Evolutionary conservation across 495 filamentous ascomycete genomes (phyloP).

Genomic region (Penicillium dipodomyicola): DNA sequence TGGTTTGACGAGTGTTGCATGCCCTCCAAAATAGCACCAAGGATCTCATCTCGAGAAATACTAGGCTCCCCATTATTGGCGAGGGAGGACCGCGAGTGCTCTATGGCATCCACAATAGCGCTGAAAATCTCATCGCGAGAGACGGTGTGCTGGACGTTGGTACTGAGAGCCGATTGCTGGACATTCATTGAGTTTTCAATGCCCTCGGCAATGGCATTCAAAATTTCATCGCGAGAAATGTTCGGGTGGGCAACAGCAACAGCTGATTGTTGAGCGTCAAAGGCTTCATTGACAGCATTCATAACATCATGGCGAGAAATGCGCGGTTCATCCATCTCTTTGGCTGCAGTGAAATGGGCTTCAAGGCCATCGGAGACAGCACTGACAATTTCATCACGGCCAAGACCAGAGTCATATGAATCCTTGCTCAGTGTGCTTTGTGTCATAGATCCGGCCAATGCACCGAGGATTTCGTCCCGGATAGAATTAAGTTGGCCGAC

Average conservation of each 20-base stretch:
- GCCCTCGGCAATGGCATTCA: slow-evolving; percentile 39
- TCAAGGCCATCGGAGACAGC: slow-evolving; percentile 45
- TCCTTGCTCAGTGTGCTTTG: slow-evolving; percentile 50
- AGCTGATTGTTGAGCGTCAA: slow-evolving; percentile 46
- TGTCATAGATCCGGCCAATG: slow-evolving; percentile 38
- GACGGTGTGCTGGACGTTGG: slow-evolving; percentile 11
- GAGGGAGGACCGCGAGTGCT: slow-evolving; percentile 14
- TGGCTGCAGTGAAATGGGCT: slow-evolving; percentile 40
- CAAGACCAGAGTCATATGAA: slow-evolving; percentile 46
- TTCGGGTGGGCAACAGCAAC: slow-evolving; percentile 27
- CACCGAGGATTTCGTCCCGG: slow-evolving; percentile 43
- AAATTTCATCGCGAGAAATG: slow-evolving; percentile 49
- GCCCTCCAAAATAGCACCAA: slow-evolving; percentile 51
- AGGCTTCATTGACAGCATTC: slow-evolving; percentile 56
- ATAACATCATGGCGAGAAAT: slow-evolving; percentile 51
- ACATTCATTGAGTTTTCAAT: slow-evolving; percentile 50
- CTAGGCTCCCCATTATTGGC: slow-evolving; percentile 20
- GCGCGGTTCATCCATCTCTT: slow-evolving; percentile 36
- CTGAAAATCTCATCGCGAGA: slow-evolving; percentile 47
- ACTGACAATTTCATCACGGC: slow-evolving; percentile 46
- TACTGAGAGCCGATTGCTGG: slow-evolving; percentile 36
- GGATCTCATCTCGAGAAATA: slow-evolving; percentile 38
- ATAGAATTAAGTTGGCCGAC: slow-evolving; percentile 31
- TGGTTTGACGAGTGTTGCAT: slow-evolving; percentile 21
- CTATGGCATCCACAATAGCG: slow-evolving; percentile 53